A percentile compares a stretch with the other conserved stretches of the same genome.
Conservation (phyloP, 2,329 filamentous ascomycete genomes). For the Epichloe festucae region DNA sequence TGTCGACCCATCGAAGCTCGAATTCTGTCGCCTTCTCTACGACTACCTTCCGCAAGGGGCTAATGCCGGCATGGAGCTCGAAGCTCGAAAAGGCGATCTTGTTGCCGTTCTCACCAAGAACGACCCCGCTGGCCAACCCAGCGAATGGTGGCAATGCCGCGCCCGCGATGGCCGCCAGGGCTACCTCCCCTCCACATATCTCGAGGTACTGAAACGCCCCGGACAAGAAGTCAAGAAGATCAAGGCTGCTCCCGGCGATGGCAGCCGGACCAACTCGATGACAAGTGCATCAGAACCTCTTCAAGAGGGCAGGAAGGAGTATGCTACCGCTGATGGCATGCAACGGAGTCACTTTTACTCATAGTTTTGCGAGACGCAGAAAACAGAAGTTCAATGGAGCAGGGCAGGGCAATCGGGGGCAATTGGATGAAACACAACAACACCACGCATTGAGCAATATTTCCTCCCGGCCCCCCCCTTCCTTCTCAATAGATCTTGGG, state of each 20-base stretch:
- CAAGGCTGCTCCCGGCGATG: slow-evolving; percentile 34
- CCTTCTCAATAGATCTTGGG: neutral
- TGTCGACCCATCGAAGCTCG: slow-evolving; percentile 79
- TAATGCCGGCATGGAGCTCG: slow-evolving; percentile 62
- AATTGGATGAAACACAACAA: neutral
- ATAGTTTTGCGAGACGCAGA: slow-evolving; percentile 15
- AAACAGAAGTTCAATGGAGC: neutral
- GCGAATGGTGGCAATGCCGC: slow-evolving; percentile 95
- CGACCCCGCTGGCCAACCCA: slow-evolving; percentile 81
- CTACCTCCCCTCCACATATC: slow-evolving; percentile 81
- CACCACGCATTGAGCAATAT: neutral
- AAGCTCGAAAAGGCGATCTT: slow-evolving; percentile 88
- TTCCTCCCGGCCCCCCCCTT: too few species aligned
- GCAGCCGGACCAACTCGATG: slow-evolving; percentile 34
- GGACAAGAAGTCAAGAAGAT: slow-evolving; percentile 38
- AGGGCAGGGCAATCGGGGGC: too few species aligned
- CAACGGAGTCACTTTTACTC: slow-evolving; percentile 48
- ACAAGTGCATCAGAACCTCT: slow-evolving; percentile 28
- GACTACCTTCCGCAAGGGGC: slow-evolving; percentile 73
- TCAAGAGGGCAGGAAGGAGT: slow-evolving; percentile 35
- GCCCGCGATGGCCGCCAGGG: slow-evolving; percentile 81
- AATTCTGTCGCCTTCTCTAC: slow-evolving; percentile 90
- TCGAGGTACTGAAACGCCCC: slow-evolving; percentile 57
- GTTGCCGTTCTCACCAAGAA: slow-evolving; percentile 88
- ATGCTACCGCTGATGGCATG: slow-evolving; percentile 40